Percentiles rank a stretch among this genome's conserved stretches.
Conservation (phyloP, 2,329 filamentous ascomycete genomes). For the Aspergillus tubingensis region DNA sequence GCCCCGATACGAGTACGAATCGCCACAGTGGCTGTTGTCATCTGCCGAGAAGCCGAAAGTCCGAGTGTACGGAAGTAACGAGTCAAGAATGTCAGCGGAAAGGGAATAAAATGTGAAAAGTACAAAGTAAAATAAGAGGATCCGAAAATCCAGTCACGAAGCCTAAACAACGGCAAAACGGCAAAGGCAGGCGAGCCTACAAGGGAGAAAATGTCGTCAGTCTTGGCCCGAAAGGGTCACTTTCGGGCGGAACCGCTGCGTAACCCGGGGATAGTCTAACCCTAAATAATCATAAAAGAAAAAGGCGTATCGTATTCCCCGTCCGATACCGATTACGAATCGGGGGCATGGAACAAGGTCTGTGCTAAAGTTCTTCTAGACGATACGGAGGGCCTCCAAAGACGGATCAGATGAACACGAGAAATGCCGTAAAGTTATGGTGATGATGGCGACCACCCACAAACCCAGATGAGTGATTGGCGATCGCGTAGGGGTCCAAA, state of each 20-base stretch:
- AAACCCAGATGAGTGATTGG: background rate
- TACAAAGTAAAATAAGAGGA: background rate
- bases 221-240: constrained; percentile 17
- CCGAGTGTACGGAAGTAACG: background rate
- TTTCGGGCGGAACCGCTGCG: constrained; percentile 23
- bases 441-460: background rate
- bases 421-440: background rate
- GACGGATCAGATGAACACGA: background rate
- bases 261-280: constrained; percentile 17
- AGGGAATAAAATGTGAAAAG: constrained; percentile 2
- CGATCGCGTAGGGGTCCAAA: background rate
- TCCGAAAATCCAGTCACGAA: constrained; percentile 3
- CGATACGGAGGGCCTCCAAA: background rate
- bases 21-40: constrained; percentile 15
- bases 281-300: constrained; percentile 9
- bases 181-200: constrained; percentile 1
- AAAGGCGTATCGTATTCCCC: background rate
- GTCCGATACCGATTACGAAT: background rate
- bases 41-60: constrained; percentile 7
- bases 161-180: constrained; percentile 9
- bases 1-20: constrained; percentile 11
- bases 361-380: constrained; percentile 1
- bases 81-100: background rate
- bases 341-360: background rate
- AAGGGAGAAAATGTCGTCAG: constrained; percentile 17